Conservation (phyloP, 306 rosid genomes). For the Cucumis cinereus region DNA sequence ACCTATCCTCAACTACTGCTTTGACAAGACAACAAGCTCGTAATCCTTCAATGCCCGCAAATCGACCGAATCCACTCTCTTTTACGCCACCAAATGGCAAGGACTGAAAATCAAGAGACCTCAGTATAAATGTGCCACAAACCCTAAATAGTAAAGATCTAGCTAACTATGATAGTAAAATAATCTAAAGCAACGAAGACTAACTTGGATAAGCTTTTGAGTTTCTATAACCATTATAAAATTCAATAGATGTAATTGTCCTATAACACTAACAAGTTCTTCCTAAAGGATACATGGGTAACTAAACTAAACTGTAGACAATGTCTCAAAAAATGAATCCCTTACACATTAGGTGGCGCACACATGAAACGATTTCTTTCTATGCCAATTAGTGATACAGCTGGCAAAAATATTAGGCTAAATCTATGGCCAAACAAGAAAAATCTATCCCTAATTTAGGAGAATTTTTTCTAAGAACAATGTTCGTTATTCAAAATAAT, state of each 20-base stretch:
- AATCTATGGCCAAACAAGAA: too few relatives aligned
- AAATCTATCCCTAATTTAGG: too few relatives aligned
- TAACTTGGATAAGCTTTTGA: background rate
- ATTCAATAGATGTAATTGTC: background rate
- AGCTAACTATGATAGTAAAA: background rate
- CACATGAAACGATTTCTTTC: background rate
- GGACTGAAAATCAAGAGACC: slow-evolving; percentile 50
- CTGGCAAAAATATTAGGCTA: too few relatives aligned
- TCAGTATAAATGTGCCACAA: background rate
- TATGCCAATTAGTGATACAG: too few relatives aligned
- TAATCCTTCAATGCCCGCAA: slow-evolving; percentile 84
- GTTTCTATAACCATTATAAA: background rate
- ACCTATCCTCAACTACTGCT: slow-evolving; percentile 89
- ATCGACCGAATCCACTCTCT: slow-evolving; percentile 93
- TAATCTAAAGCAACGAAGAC: background rate
- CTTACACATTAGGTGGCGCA: background rate
- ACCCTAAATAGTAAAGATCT: background rate
- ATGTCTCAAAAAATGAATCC: background rate
- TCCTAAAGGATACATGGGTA: background rate
- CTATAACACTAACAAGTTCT: background rate
- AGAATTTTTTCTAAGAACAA: too few relatives aligned
- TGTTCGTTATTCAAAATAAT: too few relatives aligned
- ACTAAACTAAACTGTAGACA: background rate
- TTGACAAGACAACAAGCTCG: slow-evolving; percentile 94
- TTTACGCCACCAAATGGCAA: slow-evolving; percentile 94